Conservation (phyloP, 495 filamentous ascomycete genomes). For the Neurospora sp. region DNA sequence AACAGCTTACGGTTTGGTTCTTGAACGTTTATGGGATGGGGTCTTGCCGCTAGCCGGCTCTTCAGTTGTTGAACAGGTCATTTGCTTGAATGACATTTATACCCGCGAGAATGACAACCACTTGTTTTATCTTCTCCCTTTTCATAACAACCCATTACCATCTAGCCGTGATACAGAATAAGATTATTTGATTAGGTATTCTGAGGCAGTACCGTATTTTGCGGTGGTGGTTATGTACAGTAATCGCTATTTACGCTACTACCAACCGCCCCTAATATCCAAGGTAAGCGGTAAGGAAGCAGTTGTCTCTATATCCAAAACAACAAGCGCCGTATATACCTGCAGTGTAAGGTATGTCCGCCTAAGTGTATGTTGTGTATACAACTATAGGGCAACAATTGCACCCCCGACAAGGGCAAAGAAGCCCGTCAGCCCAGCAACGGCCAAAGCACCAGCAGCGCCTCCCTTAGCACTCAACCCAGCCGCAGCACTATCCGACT, state of each 20-base stretch:
- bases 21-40: neutral
- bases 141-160: neutral
- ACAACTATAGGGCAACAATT: constrained; percentile 13
- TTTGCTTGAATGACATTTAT: neutral
- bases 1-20: neutral
- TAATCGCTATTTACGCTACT: neutral
- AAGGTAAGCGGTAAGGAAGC: neutral
- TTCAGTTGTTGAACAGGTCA: neutral
- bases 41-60: neutral
- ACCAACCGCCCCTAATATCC: neutral
- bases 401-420: constrained; percentile 18
- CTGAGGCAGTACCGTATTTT: neutral
- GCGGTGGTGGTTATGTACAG: neutral
- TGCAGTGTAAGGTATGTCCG: neutral
- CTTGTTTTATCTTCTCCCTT: neutral
- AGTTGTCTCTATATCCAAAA: neutral
- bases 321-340: neutral
- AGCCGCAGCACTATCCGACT: neutral
- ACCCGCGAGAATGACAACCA: neutral
- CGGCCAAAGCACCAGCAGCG: constrained; percentile 6
- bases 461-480: constrained; percentile 6
- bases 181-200: neutral
- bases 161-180: neutral
- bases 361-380: neutral
- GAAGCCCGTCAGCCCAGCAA: constrained; percentile 11